Percentiles rank a stretch among this genome's conserved stretches.
Evolutionary conservation across 306 rosid genomes (phyloP).

Genomic region (Quercus variabilis): DNA sequence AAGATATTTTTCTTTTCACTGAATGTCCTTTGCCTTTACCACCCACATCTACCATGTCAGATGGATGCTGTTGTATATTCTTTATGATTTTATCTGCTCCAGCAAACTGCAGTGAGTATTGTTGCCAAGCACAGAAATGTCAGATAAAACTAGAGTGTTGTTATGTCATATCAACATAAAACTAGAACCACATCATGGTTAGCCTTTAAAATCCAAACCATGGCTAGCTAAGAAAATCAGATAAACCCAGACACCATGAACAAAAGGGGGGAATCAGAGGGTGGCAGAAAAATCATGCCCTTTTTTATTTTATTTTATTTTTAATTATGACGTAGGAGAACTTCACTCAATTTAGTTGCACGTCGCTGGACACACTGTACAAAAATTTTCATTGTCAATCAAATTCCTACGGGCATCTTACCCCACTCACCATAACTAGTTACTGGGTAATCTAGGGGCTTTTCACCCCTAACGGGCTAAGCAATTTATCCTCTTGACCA

Average conservation of each 20-base stretch:
- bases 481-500: too few relatives aligned
- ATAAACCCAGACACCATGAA: background rate
- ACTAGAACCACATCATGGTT: background rate
- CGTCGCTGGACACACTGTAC: too few relatives aligned
- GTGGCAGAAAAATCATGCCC: background rate
- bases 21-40: slow-evolving; percentile 17
- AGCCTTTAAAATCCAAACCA: background rate
- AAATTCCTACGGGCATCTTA: too few relatives aligned
- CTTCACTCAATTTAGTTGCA: too few relatives aligned
- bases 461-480: too few relatives aligned
- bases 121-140: slow-evolving; percentile 16
- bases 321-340: too few relatives aligned
- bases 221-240: background rate
- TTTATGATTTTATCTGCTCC: slow-evolving; percentile 28
- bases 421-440: too few relatives aligned
- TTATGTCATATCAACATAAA: background rate
- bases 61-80: slow-evolving; percentile 34
- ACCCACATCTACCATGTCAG: slow-evolving; percentile 7
- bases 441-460: too few relatives aligned
- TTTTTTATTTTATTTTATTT: too few relatives aligned
- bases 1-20: slow-evolving; percentile 13
- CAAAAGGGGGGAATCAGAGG: background rate
- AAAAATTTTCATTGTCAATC: too few relatives aligned
- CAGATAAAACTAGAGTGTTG: background rate
- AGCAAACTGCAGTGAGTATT: slow-evolving; percentile 39